phyloP scores from a whole-genome alignment of 305 asterid species.

The Solanum hybrid region DNA sequence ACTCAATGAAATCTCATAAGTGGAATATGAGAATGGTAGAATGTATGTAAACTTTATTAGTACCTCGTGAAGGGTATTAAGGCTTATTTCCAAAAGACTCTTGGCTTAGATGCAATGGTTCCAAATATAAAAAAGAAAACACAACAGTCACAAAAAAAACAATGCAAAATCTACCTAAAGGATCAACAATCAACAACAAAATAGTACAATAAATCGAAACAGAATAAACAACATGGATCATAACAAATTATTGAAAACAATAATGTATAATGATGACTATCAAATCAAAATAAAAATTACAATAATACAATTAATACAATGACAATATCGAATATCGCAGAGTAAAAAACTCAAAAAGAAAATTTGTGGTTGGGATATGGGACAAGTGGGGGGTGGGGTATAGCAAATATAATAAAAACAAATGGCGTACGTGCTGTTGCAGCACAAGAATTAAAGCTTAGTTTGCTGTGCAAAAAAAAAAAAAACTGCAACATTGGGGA shows the following conservation, averaged over 20 bases:
- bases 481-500: not conserved
- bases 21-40: too few relatives aligned
- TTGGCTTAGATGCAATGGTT: not conserved
- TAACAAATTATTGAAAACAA: not conserved
- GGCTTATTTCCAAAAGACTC: not conserved
- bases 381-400: not conserved
- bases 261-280: not conserved
- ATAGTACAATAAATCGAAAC: not conserved
- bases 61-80: too few relatives aligned
- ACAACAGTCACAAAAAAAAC: too few relatives aligned
- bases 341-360: not conserved
- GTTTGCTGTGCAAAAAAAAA: not conserved
- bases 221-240: too few relatives aligned
- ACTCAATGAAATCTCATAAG: not conserved
- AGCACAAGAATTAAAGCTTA: not conserved
- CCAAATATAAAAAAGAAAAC: too few relatives aligned
- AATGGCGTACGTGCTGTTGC: not conserved
- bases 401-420: not conserved
- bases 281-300: not conserved
- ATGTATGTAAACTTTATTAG: too few relatives aligned
- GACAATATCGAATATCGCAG: too few relatives aligned
- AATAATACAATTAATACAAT: too few relatives aligned
- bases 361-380: not conserved
- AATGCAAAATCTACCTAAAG: not conserved
- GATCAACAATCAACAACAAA: not conserved